Evolutionary conservation across 2,329 filamentous ascomycete genomes (phyloP), one percentile per base, ranked within the genome.

Genomic region (Colletotrichum musicola): DNA sequence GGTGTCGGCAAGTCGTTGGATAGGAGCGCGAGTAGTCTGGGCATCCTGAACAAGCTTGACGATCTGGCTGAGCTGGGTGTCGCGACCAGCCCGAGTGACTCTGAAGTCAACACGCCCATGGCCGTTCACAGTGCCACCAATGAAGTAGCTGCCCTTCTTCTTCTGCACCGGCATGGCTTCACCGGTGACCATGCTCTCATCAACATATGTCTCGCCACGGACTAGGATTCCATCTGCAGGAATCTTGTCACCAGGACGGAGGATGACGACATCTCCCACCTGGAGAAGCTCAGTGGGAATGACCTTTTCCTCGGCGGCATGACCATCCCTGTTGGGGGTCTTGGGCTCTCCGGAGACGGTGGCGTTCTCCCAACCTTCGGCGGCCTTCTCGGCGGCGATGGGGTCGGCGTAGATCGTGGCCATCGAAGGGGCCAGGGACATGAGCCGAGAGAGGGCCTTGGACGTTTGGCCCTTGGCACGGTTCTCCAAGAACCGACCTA

Each of bases 121-220:
- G 25, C 95, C 94, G 77, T 99, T 99, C 75, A 99, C 95, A 2
- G 96, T 98, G 35, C 96, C 96, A 58, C 94, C 96, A 78, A 98
- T 96, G 65, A 99, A 84, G 50, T 88, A 81, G 73, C 90, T 90
- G 9, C 93, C 94, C 74, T 93, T 91, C 73, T 88, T 91, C 82
- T 99, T 99, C 74, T 94, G 90, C 42, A 98, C 94, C 0, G 96
- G 95, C 88, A 98, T 95, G 3, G 96, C 93, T 82, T 99, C 96
- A 72, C 96, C 96, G 6, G 96, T 99, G 56, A 99, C 95, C 95
- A 98, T 98, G 77, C 94, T 97, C 81, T 99, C 96, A 73, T 99
- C 94, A 22, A 98, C 89, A 75, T 97, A 97, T 42, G 94, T 97
- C 80, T 98, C 93, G 38, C 96, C 96, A 61, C 92, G 90, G 64